Evolutionary conservation across 1,139 yeast species (phyloP), one percentile per base, ranked within the genome.

Genomic region (Arxiozyma slooffiae): DNA sequence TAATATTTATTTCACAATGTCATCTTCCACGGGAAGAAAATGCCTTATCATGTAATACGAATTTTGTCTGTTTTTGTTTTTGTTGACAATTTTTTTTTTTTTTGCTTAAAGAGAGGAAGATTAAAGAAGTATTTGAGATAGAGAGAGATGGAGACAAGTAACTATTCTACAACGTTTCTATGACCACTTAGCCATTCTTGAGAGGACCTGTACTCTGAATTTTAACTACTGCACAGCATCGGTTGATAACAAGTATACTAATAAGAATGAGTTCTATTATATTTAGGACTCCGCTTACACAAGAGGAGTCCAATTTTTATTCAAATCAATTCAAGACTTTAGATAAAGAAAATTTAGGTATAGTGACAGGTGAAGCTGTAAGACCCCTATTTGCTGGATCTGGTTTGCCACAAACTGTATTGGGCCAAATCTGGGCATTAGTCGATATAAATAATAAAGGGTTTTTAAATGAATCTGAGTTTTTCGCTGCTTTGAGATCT

Each of bases 381-480:
- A 78, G 95, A 57, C 75, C 86, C 9, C 75, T 95, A 5, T 82
- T 94, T 58, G 95, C 90, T 61, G 85, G 85, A 54, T 83, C 95
- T 2, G 95, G 95, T 0, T 75, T 92, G 50, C 82, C 95, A 7
- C 84, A 95, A 2, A 75, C 81, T 20, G 72, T 79, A 39, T 73
- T 92, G 48, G 96, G 97, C 4, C 95, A 89, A 67, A 83, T 94
- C 54, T 94, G 98, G 98, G 94, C 87, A 66, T 67, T 85, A 46
- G 90, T 96, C 17, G 99, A 92, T 69, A 77, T 79, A 20, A 82
- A 81, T 55, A 89, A 88, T 69, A 76, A 82, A 58, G 99, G 98
- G 0, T 86, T 84, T 64, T 74, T 94, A 58, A 84, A 86, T 58
- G 89, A 83, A 63, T 75, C 78, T 55, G 92, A 92, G 24, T 94